Evolutionary conservation across 352 stramenopile species (phyloP).

Genomic region (Phytophthora chlamydospora): DNA sequence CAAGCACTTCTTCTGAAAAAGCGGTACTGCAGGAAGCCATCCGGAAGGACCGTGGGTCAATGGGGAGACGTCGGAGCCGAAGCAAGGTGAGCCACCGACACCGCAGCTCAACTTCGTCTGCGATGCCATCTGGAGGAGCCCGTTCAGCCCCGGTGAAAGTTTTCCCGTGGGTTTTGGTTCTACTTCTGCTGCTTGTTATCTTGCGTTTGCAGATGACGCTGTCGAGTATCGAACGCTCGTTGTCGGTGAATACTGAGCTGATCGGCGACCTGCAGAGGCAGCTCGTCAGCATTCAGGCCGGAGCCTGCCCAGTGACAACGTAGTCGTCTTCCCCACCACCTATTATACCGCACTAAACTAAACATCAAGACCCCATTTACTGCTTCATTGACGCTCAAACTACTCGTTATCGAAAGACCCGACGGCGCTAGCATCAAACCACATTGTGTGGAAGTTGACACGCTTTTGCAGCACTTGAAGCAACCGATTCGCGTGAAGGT

Average conservation of each 20-base stretch:
- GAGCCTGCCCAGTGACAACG: constrained; percentile 28
- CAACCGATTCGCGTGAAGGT: constrained; percentile 32
- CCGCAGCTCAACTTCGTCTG: constrained; percentile 16
- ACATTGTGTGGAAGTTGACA: constrained; percentile 56
- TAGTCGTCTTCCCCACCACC: constrained; percentile 9
- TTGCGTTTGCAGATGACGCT: constrained; percentile 64
- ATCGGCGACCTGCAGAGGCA: constrained; percentile 45
- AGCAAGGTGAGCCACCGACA: constrained; percentile 27
- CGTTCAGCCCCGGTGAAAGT: constrained; percentile 43
- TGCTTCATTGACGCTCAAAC: constrained; percentile 1
- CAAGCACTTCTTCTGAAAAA: constrained; percentile 33
- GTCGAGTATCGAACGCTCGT: constrained; percentile 60
- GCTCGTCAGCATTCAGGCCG: constrained; percentile 22
- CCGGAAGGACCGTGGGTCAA: constrained; percentile 22
- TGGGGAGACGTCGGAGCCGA: constrained; percentile 22
- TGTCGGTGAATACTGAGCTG: constrained; percentile 48
- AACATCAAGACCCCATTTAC: constrained; percentile 7
- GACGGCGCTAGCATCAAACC: constrained; percentile 30
- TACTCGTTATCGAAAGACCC: neutral
- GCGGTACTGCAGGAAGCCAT: constrained; percentile 2
- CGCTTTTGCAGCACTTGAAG: constrained; percentile 45
- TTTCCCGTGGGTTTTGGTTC: constrained; percentile 75
- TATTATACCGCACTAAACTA: constrained; percentile 17
- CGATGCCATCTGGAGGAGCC: constrained; percentile 12
- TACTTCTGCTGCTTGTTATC: constrained; percentile 66